Evolutionary conservation across 1,284 basidiomycete species (phyloP), one percentile per base, ranked within the genome.

Genomic region (Hymenochaete sp.): DNA sequence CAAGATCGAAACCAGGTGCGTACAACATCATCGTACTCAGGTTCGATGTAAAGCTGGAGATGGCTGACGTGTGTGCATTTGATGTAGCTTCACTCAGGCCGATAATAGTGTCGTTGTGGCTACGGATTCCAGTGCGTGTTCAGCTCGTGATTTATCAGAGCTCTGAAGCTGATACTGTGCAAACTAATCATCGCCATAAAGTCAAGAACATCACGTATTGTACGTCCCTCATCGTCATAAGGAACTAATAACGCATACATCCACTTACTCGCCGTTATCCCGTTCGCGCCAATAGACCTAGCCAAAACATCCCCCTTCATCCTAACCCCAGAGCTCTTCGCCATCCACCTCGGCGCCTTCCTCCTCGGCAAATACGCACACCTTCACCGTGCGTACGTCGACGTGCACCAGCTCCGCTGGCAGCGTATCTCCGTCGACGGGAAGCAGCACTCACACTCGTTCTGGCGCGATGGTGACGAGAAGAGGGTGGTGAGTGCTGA

Each of bases 191-290:
- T 40, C 25, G 25, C n/a, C n/a, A n/a, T 54, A 33, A 58, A 85
- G 86, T 93, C 63, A 96, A 96, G 70, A 95, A 96, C 66, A 95
- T 93, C 45, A 82, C 81, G 16, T 89, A 96, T 58, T 86, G 87
- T 88, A 31, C 50, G 11, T 37, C 21, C 18, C 14, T 37, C 11
- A 19, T 25, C 39, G 45, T 14, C 51, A 44, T 26, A 14, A 40
- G 14, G 19, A 13, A 45, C 36, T 27, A 18, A 35, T 8, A 41
- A 10, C 44, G 25, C 42, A 7, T n/a, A 41, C 5, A 39, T 29
- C 32, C 26, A 18, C 16, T 35, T 24, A 40, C 16, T 45, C 5
- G 6, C 3, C 35, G n/a, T 13, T 45, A 44, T 25, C 13, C 3
- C 19, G 35, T 4, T 18, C 31, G 27, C 22, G 26, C n/a, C 13